A percentile compares a stretch with the other conserved stretches of the same genome.
These are phyloP conservation scores for Evansstolkia leycettana DNA, from an alignment of 495 filamentous ascomycete genomes.

Conservation along the genomic window DNA sequence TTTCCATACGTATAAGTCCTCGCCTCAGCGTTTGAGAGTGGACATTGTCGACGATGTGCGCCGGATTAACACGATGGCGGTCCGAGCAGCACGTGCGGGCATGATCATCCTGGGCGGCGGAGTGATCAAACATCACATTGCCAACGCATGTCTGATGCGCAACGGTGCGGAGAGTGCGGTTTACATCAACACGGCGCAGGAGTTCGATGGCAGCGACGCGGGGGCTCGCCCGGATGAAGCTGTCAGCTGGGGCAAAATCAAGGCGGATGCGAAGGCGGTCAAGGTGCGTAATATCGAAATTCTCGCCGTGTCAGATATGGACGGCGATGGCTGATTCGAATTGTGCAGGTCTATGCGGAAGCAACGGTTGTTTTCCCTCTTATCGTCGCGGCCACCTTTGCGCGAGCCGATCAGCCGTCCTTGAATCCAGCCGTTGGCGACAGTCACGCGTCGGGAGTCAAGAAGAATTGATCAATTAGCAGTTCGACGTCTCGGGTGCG, in stretches of 20 bases:
- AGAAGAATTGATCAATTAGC: too few relatives aligned
- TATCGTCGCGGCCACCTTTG: conserved; percentile 92
- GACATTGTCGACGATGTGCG: conserved; percentile 88
- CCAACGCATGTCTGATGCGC: conserved; percentile 91
- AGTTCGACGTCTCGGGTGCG: too few relatives aligned
- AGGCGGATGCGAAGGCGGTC: conserved; percentile 67
- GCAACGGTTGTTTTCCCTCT: conserved; percentile 87
- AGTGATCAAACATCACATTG: conserved; percentile 92
- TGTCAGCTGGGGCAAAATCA: conserved; percentile 98
- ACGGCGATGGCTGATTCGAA: background rate
- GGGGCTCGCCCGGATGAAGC: conserved; percentile 93
- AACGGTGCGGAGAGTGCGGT: conserved; percentile 95
- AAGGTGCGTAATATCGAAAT: conserved; percentile 46
- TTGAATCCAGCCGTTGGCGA: conserved; percentile 2
- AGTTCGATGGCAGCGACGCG: conserved; percentile 95
- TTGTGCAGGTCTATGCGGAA: conserved; percentile 66
- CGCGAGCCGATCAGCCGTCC: conserved; percentile 19
- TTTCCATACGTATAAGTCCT: conserved; percentile 85
- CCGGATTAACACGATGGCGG: conserved; percentile 76
- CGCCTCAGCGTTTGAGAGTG: conserved; percentile 62
- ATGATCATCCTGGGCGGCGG: conserved; percentile 94
- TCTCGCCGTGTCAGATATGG: too few relatives aligned
- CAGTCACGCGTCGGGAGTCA: background rate
- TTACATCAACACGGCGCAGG: conserved; percentile 90
- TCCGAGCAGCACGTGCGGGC: conserved; percentile 69